Evolutionary conservation across 2,329 filamentous ascomycete genomes (phyloP).

Genomic region (Paradendryphiella salina): DNA sequence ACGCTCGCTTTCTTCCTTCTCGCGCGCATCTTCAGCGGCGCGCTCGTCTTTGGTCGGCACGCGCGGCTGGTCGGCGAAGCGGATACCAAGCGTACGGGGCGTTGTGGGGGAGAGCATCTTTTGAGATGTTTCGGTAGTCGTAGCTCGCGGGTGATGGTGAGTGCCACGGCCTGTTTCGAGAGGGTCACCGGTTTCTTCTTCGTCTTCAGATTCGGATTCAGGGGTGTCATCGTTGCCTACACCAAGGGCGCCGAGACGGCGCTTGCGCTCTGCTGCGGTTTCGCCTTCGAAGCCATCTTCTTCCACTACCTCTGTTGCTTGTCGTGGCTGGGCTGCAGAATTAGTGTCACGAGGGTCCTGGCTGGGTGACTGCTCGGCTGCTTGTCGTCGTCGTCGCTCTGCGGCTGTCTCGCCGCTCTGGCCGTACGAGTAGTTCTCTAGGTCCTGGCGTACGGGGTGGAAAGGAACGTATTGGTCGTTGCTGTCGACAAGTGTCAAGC

Average conservation of each 20-base stretch:
- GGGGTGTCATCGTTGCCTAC: constrained; percentile 46
- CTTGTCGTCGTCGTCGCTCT: constrained; percentile 51
- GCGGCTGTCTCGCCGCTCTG: constrained; percentile 43
- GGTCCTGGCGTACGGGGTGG: constrained; percentile 49
- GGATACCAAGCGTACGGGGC: constrained; percentile 57
- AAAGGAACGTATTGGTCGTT: constrained; percentile 53
- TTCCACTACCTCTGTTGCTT: constrained; percentile 29
- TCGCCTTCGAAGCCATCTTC: constrained; percentile 54
- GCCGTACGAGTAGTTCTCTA: constrained; percentile 33
- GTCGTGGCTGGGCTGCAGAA: constrained; percentile 17
- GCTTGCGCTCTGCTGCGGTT: constrained; percentile 73
- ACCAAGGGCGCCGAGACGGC: constrained; percentile 74
- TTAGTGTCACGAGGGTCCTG: constrained; percentile 19
- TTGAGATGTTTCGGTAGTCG: constrained; percentile 4
- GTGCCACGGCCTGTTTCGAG: constrained; percentile 43
- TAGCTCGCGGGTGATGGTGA: constrained; percentile 20
- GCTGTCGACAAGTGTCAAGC: constrained; percentile 52
- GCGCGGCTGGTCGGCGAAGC: constrained; percentile 60
- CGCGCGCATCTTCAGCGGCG: constrained; percentile 29
- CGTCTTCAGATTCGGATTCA: constrained; percentile 40
- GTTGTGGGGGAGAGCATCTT: constrained; percentile 17
- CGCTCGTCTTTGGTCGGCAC: constrained; percentile 43
- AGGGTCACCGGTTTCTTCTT: constrained; percentile 39
- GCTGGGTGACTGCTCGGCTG: constrained; percentile 16
- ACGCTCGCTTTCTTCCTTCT: constrained; percentile 24